A percentile compares a stretch with the other conserved stretches of the same genome.
phyloP scores from a whole-genome alignment of 495 filamentous ascomycete genomes.

The Bombardia bombarda region DNA sequence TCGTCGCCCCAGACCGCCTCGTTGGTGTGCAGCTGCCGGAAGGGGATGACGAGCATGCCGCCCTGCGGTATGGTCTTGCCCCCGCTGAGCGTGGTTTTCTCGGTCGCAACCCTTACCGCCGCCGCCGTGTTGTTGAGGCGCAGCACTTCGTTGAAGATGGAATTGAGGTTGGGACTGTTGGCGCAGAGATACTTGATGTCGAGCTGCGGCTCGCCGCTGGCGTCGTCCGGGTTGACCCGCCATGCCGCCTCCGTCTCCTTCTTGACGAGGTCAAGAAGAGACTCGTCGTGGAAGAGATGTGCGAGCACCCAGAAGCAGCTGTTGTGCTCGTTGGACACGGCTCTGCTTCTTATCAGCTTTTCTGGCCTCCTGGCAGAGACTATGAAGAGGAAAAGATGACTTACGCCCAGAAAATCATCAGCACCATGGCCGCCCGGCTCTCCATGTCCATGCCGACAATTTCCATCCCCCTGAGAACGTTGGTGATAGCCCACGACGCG shows the following conservation, averaged over 20 bases:
- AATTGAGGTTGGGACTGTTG: neutral
- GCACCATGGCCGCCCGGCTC: neutral
- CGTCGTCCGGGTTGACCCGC: neutral
- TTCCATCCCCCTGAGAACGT: neutral
- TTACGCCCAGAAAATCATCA: neutral
- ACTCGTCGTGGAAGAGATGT: neutral
- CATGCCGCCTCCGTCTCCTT: neutral
- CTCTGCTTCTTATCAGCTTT: neutral
- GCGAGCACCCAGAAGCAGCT: neutral
- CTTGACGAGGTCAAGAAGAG: neutral
- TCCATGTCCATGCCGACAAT: neutral
- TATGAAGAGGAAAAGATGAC: neutral
- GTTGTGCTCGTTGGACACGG: neutral
- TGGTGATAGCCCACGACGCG: neutral
- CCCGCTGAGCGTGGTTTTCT: conserved; percentile 14
- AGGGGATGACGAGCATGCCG: conserved; percentile 20
- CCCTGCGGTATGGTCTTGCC: conserved; percentile 14
- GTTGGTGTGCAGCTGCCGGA: conserved; percentile 23
- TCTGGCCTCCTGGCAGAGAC: neutral
- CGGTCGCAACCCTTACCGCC: conserved; percentile 14
- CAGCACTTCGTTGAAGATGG: neutral
- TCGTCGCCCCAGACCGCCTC: conserved; percentile 14
- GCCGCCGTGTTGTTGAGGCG: conserved; percentile 3
- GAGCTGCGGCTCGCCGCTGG: neutral
- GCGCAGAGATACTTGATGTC: neutral